Base-by-base conservation (phyloP, 2,329 filamentous ascomycete genomes). In the Magnaporthales sp. region DNA sequence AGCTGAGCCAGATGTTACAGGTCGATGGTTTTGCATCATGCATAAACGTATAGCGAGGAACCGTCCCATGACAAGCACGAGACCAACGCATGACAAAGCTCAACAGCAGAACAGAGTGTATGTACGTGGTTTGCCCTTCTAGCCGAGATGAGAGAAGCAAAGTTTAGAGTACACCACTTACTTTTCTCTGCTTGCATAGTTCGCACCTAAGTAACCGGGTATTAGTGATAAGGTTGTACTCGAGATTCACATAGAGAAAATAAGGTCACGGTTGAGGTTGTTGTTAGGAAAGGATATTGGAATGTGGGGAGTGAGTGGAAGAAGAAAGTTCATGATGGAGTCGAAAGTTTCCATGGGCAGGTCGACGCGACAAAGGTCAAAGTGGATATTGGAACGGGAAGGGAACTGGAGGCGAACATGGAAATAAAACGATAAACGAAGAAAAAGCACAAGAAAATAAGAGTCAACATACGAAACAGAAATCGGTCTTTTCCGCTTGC, bases 171-270 rank as follows among this genome's bases (percentile, higher is more conserved):
- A 19, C 4, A 68, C 51, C 54, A 73, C 76, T 66, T 78, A 92
- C 90, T 82, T 93, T 94, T 79, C 91, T 82, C 76, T 91, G 88
- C 77, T 93, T 93, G 80, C 91, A 92, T 65, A 91, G 83, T 78
- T 93, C 91, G 74, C 91, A 89, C 73, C 87, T 89, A 11, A 65
- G 67, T 66, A 32, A 71, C 71, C 51, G 0, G 1, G 11, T 58
- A 26, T 58, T 22, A 26, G n/a, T 4, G 54, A 24, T 6, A 22
- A 15, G 54, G 1, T 38, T 38, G 4, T 2, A 38, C 13, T 19
- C 15, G n/a, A n/a, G 7, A 19, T 46, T 19, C 6, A 46, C 9
- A n/a, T 2, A 46, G 38, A 10, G n/a, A n/a, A 7, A 7, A 46
- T 1, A 46, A 19, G 1, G 38, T 19, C 38, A 46, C 3, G 8